phyloP scores from a whole-genome alignment of 2,329 filamentous ascomycete genomes.

The Lachnellula cervina region DNA sequence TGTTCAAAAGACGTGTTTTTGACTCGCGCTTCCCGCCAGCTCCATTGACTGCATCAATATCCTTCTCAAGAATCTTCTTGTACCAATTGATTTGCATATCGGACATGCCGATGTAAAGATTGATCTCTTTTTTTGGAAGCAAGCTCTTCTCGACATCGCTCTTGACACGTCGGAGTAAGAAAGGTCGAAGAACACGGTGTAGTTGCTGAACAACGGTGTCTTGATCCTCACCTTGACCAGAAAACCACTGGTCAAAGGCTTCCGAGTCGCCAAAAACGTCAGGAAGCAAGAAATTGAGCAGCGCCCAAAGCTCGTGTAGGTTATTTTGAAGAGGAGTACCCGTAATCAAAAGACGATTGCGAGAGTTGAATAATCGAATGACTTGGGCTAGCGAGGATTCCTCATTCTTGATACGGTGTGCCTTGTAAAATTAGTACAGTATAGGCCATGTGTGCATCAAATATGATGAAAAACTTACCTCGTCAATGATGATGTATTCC shows the following conservation, averaged over 20 bases:
- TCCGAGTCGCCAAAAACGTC: slow-evolving; percentile 97
- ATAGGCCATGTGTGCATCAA: background rate
- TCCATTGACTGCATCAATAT: slow-evolving; percentile 97
- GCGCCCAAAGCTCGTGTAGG: slow-evolving; percentile 92
- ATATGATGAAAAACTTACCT: slow-evolving; percentile 40
- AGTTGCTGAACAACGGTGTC: slow-evolving; percentile 95
- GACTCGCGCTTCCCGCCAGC: slow-evolving; percentile 95
- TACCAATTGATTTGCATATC: slow-evolving; percentile 99
- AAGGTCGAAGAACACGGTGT: slow-evolving; percentile 86
- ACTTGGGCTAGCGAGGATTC: slow-evolving; percentile 95
- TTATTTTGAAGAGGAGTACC: slow-evolving; percentile 98
- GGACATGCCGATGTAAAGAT: slow-evolving; percentile 96
- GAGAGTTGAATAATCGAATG: slow-evolving; percentile 91
- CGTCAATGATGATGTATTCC: slow-evolving; percentile 99
- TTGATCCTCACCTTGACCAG: slow-evolving; percentile 80
- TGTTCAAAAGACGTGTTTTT: slow-evolving; percentile 94
- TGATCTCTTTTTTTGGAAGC: slow-evolving; percentile 94
- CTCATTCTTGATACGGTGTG: slow-evolving; percentile 99
- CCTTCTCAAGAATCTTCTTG: slow-evolving; percentile 96
- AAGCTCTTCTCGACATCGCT: slow-evolving; percentile 97
- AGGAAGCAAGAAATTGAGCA: slow-evolving; percentile 95
- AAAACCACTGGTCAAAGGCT: slow-evolving; percentile 98
- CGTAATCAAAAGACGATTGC: slow-evolving; percentile 91
- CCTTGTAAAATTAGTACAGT: slow-evolving; percentile 32
- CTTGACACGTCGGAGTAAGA: slow-evolving; percentile 93